These are phyloP conservation scores for Salix viminalis DNA, from an alignment of 345 rosid genomes.

Conservation along the genomic window DNA sequence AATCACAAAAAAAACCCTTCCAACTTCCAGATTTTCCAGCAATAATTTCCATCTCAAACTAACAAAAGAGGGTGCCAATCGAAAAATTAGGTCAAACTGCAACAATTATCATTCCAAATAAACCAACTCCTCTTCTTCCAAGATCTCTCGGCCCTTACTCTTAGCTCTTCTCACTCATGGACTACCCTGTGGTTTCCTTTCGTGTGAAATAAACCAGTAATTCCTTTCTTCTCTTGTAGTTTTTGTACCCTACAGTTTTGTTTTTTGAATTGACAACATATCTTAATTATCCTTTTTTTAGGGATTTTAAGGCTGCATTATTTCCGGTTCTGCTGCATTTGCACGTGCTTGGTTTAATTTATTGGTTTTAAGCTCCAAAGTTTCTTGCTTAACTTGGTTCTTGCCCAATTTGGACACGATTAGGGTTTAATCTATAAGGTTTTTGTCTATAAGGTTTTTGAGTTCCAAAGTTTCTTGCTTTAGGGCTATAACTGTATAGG, in stretches of 20 bases:
- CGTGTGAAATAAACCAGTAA: not conserved
- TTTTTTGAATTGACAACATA: not conserved
- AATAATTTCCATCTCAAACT: not conserved
- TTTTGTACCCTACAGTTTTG: not conserved
- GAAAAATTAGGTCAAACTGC: not conserved
- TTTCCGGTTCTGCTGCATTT: not conserved
- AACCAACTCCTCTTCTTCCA: not conserved
- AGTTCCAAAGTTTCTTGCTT: not conserved
- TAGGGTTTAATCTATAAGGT: not conserved
- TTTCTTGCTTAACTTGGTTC: not conserved
- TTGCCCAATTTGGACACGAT: not conserved
- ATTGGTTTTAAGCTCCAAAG: not conserved
- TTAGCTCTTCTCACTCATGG: not conserved
- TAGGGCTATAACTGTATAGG: not conserved
- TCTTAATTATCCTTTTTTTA: not conserved
- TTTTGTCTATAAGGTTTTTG: not conserved
- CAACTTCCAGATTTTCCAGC: not conserved
- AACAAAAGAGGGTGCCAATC: not conserved
- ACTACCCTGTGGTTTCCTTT: not conserved
- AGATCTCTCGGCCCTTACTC: not conserved
- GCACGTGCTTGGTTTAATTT: not conserved
- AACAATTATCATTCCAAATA: not conserved
- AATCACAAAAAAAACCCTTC: not conserved
- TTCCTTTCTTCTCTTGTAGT: not conserved
- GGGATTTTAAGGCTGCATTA: not conserved